Base-by-base conservation (phyloP, 2,329 filamentous ascomycete genomes). In the Colletotrichum orchidophilum region DNA sequence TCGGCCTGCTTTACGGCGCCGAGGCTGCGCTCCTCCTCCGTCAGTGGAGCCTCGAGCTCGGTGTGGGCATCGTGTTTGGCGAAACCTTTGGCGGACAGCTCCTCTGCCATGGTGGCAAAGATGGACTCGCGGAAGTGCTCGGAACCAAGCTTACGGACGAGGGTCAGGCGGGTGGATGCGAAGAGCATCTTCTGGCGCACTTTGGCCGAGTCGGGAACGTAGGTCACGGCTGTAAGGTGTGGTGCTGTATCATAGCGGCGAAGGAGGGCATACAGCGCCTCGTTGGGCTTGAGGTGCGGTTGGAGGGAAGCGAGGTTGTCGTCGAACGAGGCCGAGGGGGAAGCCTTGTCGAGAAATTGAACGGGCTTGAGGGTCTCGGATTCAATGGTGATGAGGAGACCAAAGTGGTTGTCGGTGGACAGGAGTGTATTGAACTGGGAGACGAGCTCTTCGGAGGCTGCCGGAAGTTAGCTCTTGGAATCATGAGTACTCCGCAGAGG, bases 111-210 rank as follows among this genome's bases (percentile, higher is more conserved):
- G 1, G 93, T 96, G 12, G 88, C 89, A 78, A 95, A 94, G 52
- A 96, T 85, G 27, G 89, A 92, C 79, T 95, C 92, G 62, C 91
- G 85, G 81, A 96, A 96, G 76, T 94, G 87, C 80, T 96, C 93
- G 64, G 90, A 88, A 55, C 94, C 94, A 11, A 96, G 86, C 81
- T 96, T 93, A 52, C 93, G 88, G 60, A 92, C 88, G 1, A 96
- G 86, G 0, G 93, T 93, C 75, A 95, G 85, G 11, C 93, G 88
- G 31, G 94, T 95, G 27, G 91, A 89, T 6, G 94, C 93, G 80
- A 96, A 95, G 26, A 96, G 88, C 92, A 94, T 96, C 86, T 96
- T 96, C 80, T 94, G 92, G 49, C 94, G 91, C 67, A 96, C 93
- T 31, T 92, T 92, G 49, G 94, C 94, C 1, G 89, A 79, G 80